A percentile compares a stretch with the other conserved stretches of the same genome.
phyloP scores from a whole-genome alignment of 148 eudicot genomes.

The Hydrangea macrophylla region DNA sequence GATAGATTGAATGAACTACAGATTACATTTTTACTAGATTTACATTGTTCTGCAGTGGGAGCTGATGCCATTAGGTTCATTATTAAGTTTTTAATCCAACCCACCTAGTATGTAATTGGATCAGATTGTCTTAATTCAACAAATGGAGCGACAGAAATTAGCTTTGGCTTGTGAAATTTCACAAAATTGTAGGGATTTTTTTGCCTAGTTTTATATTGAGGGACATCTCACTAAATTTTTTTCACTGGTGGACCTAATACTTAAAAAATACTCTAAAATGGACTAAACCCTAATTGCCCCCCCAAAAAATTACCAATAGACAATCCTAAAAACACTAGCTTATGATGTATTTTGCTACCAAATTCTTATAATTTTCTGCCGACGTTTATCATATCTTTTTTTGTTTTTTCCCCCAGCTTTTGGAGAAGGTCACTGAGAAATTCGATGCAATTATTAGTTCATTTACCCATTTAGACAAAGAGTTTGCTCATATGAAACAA shows the following conservation, averaged over 20 bases:
- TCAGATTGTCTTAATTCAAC: background rate
- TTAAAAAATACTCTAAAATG: too few relatives aligned
- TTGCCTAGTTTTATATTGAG: too few relatives aligned
- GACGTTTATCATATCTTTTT: background rate
- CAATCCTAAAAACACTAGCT: too few relatives aligned
- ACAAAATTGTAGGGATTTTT: too few relatives aligned
- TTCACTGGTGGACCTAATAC: too few relatives aligned
- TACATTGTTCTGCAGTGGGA: background rate
- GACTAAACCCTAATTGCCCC: too few relatives aligned
- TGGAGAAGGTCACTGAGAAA: conserved; percentile 74
- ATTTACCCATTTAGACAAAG: conserved; percentile 78
- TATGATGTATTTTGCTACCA: background rate
- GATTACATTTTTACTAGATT: background rate
- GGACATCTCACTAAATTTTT: too few relatives aligned
- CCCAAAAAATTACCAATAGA: too few relatives aligned
- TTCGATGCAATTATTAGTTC: conserved; percentile 74
- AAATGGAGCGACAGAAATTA: too few relatives aligned
- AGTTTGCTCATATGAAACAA: conserved; percentile 65
- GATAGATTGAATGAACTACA: background rate
- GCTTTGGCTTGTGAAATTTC: too few relatives aligned
- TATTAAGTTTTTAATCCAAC: background rate
- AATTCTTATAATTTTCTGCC: background rate
- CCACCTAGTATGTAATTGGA: background rate
- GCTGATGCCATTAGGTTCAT: background rate
- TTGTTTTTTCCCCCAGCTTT: conserved; percentile 57